Conservation (phyloP, 2,329 filamentous ascomycete genomes). For the Ceratocystis albifundus region DNA sequence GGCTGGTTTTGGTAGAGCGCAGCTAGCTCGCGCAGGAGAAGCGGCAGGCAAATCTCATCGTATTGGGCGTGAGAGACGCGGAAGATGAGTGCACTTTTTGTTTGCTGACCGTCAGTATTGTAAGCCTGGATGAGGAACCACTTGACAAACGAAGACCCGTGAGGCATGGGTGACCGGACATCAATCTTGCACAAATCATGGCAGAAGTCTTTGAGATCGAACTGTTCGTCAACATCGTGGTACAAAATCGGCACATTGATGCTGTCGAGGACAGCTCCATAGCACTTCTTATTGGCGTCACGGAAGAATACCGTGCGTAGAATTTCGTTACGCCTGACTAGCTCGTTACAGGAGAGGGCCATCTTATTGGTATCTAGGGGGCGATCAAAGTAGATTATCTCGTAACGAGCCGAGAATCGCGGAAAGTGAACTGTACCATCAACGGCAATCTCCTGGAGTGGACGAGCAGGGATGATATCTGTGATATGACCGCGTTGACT, state of each 20-base stretch:
- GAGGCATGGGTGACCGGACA: slow-evolving; percentile 42
- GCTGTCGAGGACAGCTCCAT: slow-evolving; percentile 47
- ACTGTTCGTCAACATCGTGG: slow-evolving; percentile 38
- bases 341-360: slow-evolving; percentile 39
- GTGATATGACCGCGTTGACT: slow-evolving; percentile 40
- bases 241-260: slow-evolving; percentile 41
- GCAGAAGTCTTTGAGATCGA: slow-evolving; percentile 40
- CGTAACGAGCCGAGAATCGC: slow-evolving; percentile 52
- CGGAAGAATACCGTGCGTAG: slow-evolving; percentile 54
- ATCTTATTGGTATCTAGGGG: slow-evolving; percentile 39
- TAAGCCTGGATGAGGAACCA: slow-evolving; percentile 41
- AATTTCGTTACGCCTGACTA: slow-evolving; percentile 51
- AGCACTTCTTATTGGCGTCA: slow-evolving; percentile 34
- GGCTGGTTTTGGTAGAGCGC: slow-evolving; percentile 32
- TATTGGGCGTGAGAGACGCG: slow-evolving; percentile 59
- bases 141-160: slow-evolving; percentile 50
- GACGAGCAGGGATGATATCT: slow-evolving; percentile 47
- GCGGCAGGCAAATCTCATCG: slow-evolving; percentile 54
- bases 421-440: slow-evolving; percentile 45
- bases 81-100: slow-evolving; percentile 40
- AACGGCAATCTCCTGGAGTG: slow-evolving; percentile 49
- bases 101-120: slow-evolving; percentile 24
- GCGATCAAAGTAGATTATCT: slow-evolving; percentile 49
- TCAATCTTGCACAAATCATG: slow-evolving; percentile 45
- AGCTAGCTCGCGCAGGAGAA: slow-evolving; percentile 50